Percentiles rank a stretch among this genome's conserved stretches.
phyloP scores from a whole-genome alignment of 1,139 yeast species.

The Geotrichum aggregatum region DNA sequence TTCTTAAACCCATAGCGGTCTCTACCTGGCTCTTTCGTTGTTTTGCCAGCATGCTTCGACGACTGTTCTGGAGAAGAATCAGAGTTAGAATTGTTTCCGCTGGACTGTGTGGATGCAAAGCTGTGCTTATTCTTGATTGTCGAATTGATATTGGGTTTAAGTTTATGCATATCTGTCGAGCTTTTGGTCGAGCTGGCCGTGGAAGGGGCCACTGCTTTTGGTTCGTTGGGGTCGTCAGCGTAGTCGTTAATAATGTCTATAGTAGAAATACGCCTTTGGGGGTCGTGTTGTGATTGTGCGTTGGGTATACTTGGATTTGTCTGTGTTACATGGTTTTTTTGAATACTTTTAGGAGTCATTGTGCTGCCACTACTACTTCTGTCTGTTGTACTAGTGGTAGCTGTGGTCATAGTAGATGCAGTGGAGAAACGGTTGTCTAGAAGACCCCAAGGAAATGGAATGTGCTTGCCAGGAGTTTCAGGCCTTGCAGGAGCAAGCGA shows the following conservation, averaged over 20 bases:
- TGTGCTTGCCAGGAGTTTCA: neutral
- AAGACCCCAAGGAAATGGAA: neutral
- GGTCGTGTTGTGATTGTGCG: neutral
- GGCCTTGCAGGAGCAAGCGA: neutral
- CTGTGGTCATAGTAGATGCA: constrained; percentile 11
- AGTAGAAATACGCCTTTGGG: neutral
- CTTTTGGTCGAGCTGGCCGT: neutral
- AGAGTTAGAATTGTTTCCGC: neutral
- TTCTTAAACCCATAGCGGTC: constrained; percentile 88
- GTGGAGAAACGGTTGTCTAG: constrained; percentile 12
- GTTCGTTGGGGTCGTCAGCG: neutral
- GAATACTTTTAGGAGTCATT: neutral
- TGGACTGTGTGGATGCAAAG: neutral
- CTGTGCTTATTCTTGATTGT: neutral
- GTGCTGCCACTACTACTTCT: constrained; percentile 11
- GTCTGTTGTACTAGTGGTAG: constrained; percentile 7
- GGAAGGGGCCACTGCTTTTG: neutral
- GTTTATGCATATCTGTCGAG: neutral
- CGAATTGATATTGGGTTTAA: neutral
- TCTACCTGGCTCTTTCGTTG: constrained; percentile 29
- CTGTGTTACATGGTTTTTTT: too few relatives aligned
- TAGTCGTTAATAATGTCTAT: constrained; percentile 3
- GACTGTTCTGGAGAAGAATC: neutral
- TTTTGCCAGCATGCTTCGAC: neutral
- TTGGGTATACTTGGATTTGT: too few relatives aligned